These are phyloP conservation scores for Gossypium arboreum DNA, from an alignment of 345 rosid genomes.

Conservation along the genomic window DNA sequence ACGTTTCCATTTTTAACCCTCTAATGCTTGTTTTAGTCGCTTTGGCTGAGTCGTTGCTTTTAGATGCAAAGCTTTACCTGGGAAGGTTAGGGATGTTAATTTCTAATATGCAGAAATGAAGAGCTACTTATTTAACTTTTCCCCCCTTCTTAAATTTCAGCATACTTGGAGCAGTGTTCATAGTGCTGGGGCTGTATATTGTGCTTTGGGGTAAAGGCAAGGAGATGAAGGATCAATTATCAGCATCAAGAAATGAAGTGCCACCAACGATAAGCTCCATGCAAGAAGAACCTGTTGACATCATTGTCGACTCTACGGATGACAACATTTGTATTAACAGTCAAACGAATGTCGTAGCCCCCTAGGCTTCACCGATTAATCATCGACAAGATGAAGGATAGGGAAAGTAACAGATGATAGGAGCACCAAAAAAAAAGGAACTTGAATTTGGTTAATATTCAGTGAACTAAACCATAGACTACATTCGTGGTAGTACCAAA, in stretches of 20 bases:
- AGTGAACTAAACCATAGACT: no score
- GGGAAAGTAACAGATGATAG: no score
- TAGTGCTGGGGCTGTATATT: conserved; percentile 37
- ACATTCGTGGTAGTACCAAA: no score
- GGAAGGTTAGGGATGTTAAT: conserved; percentile 34
- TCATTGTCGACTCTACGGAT: neutral
- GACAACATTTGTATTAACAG: neutral
- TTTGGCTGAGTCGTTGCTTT: conserved; percentile 35
- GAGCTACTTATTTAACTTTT: neutral
- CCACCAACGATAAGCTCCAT: neutral
- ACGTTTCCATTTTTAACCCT: conserved; percentile 43
- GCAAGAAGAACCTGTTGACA: neutral
- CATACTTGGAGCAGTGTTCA: conserved; percentile 35
- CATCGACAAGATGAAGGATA: neutral
- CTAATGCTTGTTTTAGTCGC: conserved; percentile 41
- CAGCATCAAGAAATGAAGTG: neutral
- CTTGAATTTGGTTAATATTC: no score
- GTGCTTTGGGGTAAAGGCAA: conserved; percentile 50
- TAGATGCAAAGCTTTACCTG: conserved; percentile 36
- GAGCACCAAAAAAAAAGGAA: no score
- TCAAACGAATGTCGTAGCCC: neutral
- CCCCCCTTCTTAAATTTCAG: conserved; percentile 18
- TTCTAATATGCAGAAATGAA: neutral
- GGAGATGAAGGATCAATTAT: conserved; percentile 21
- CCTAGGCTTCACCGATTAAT: neutral